These are phyloP conservation scores for Podila verticillata DNA, from an alignment of 192 early-diverging fungal genomes.

Conservation along the genomic window DNA sequence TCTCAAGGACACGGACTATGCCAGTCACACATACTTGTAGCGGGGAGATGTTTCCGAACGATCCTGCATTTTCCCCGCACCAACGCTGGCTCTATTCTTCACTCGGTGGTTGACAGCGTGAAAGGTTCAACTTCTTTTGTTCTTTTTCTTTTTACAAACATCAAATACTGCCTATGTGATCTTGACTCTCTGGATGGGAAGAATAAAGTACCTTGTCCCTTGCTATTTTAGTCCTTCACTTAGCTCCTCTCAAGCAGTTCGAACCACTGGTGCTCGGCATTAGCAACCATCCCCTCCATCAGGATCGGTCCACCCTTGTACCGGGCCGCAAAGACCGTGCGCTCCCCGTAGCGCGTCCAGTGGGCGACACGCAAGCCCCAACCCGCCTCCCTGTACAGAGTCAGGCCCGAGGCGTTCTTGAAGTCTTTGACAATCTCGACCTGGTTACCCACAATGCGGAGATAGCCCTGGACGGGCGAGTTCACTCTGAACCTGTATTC, in stretches of 20 bases:
- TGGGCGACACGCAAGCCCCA: slow-evolving; percentile 16
- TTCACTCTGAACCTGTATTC: background rate
- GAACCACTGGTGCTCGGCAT: slow-evolving; percentile 9
- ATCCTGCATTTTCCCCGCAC: too few species aligned
- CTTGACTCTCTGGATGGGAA: too few species aligned
- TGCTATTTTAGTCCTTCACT: too few species aligned
- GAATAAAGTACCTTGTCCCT: too few species aligned
- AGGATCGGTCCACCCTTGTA: background rate
- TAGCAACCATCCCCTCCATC: background rate
- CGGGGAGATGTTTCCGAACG: too few species aligned
- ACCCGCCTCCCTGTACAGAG: slow-evolving; percentile 6
- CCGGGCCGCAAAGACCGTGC: background rate
- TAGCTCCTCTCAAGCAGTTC: background rate
- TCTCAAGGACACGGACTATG: too few species aligned
- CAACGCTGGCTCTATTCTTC: too few species aligned
- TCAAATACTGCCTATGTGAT: too few species aligned
- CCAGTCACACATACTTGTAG: too few species aligned
- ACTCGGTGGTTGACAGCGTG: too few species aligned
- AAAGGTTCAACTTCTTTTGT: too few species aligned
- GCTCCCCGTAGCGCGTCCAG: background rate
- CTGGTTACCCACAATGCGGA: background rate
- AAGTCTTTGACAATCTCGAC: background rate
- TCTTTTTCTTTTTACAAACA: too few species aligned
- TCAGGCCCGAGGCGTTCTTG: background rate
- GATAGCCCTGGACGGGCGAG: background rate